Conservation (phyloP, 108 stramenopile genomes). For the Chaetoceros tenuissimus region DNA sequence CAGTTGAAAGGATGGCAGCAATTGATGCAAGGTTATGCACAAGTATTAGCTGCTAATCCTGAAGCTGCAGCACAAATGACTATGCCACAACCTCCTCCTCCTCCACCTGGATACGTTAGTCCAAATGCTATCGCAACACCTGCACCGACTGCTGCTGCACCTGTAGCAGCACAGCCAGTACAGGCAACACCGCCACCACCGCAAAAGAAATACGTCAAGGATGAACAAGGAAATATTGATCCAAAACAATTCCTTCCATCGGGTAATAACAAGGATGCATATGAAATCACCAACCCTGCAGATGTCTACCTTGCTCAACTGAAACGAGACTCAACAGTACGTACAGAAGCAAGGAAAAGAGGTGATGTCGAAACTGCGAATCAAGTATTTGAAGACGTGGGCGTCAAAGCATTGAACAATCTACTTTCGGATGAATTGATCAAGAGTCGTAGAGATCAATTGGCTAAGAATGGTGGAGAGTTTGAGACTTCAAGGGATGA, state of each 20-base stretch:
- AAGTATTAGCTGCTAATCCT: not conserved
- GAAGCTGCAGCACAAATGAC: not conserved
- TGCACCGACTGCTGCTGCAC: constrained; percentile 1
- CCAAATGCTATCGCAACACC: not conserved
- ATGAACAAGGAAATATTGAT: constrained; percentile 36
- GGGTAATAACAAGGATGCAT: constrained; percentile 44
- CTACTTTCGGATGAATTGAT: constrained; percentile 8
- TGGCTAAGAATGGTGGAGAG: constrained; percentile 17
- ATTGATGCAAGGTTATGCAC: not conserved
- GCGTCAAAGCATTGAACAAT: constrained; percentile 35
- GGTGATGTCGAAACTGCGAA: constrained; percentile 58
- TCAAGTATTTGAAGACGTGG: constrained; percentile 49
- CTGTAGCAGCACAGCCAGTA: too few relatives aligned
- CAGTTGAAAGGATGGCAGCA: constrained; percentile 12
- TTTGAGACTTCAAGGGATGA: constrained; percentile 31
- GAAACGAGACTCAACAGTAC: constrained; percentile 70
- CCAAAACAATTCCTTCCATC: not conserved
- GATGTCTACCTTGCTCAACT: constrained; percentile 83
- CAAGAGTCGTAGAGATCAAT: constrained; percentile 2
- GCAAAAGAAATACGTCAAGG: constrained; percentile 14
- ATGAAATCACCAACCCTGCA: constrained; percentile 64
- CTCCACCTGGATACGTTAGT: constrained; percentile 6
- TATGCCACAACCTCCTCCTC: constrained; percentile 7
- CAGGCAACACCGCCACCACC: constrained; percentile 17
- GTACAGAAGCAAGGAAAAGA: constrained; percentile 40